Percentiles rank a stretch among this genome's conserved stretches.
Conservation (phyloP, 345 rosid species). For the Camelina laxa region DNA sequence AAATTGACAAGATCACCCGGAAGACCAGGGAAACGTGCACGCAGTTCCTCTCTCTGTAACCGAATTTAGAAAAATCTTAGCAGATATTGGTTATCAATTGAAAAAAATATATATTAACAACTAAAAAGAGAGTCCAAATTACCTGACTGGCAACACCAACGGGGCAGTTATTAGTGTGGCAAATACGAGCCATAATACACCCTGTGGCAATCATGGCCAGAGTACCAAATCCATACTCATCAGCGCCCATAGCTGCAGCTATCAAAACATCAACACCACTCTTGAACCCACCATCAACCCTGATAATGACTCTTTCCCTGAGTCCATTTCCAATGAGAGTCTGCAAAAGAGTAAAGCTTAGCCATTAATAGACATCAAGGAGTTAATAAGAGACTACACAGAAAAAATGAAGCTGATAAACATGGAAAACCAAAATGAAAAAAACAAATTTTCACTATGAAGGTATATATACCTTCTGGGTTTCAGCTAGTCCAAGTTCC, state of each 20-base stretch:
- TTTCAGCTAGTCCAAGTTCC: constrained; percentile 97
- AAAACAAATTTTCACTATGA: constrained; percentile 2
- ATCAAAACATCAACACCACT: constrained; percentile 96
- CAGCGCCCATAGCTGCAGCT: constrained; percentile 98
- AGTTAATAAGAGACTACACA: not conserved
- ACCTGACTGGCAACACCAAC: constrained; percentile 99
- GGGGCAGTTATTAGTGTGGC: constrained; percentile 99
- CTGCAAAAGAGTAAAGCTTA: constrained; percentile 55
- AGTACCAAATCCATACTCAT: constrained; percentile 98
- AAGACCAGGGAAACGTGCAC: constrained; percentile 98
- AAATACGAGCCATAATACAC: constrained; percentile 99
- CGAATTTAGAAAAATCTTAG: constrained; percentile 19
- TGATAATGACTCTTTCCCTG: constrained; percentile 93
- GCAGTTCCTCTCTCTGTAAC: constrained; percentile 88
- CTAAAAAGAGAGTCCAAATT: constrained; percentile 28
- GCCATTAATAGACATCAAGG: constrained; percentile 12
- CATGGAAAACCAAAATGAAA: constrained; percentile 21
- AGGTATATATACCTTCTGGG: constrained; percentile 65
- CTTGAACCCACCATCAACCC: constrained; percentile 97
- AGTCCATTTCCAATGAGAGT: constrained; percentile 94
- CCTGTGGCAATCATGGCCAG: constrained; percentile 99
- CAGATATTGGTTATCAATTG: constrained; percentile 3
- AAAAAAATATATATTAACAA: constrained; percentile 26
- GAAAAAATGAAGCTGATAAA: constrained; percentile 3
- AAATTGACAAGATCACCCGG: constrained; percentile 98